Percentiles rank a stretch among this genome's conserved stretches.
phyloP scores from a whole-genome alignment of 192 early-diverging fungal genomes.

The Chytriomyces hyalinus region DNA sequence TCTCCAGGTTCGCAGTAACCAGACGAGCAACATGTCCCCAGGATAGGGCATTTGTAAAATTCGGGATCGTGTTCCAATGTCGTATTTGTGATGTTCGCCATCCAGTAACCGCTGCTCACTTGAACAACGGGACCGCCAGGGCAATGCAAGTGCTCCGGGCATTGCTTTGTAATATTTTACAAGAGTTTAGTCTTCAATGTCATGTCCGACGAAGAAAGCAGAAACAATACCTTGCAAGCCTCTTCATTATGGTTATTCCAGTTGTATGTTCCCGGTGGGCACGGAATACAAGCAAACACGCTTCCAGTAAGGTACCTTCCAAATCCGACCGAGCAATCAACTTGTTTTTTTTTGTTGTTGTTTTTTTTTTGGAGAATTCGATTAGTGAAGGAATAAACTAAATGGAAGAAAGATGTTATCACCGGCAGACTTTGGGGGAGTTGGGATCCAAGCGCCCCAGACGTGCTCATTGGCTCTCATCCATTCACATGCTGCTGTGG shows the following conservation, averaged over 20 bases:
- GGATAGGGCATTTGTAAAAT: constrained; percentile 21
- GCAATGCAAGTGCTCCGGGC: constrained; percentile 7
- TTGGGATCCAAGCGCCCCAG: constrained; percentile 23
- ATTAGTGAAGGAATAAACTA: not conserved
- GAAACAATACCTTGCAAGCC: not conserved
- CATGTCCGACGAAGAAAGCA: not conserved
- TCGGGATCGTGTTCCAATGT: not conserved
- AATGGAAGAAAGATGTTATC: not conserved
- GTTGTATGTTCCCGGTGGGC: constrained; percentile 14
- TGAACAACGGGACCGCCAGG: constrained; percentile 20
- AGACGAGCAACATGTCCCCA: constrained; percentile 12
- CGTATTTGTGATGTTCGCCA: not conserved
- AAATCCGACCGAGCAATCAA: constrained; percentile 10
- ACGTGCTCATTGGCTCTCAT: not conserved
- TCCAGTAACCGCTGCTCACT: constrained; percentile 17
- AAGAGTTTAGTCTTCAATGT: not conserved
- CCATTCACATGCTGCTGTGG: constrained; percentile 12
- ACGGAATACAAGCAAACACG: constrained; percentile 9
- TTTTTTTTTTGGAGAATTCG: not conserved
- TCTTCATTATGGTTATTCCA: constrained; percentile 8
- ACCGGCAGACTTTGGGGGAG: constrained; percentile 13
- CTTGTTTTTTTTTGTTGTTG: not conserved
- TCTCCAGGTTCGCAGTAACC: constrained; percentile 8
- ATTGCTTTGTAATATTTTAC: not conserved
- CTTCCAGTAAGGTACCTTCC: constrained; percentile 11